Base-by-base conservation (phyloP, 2,329 filamentous ascomycete genomes). In the Colletotrichum eremochloae region DNA sequence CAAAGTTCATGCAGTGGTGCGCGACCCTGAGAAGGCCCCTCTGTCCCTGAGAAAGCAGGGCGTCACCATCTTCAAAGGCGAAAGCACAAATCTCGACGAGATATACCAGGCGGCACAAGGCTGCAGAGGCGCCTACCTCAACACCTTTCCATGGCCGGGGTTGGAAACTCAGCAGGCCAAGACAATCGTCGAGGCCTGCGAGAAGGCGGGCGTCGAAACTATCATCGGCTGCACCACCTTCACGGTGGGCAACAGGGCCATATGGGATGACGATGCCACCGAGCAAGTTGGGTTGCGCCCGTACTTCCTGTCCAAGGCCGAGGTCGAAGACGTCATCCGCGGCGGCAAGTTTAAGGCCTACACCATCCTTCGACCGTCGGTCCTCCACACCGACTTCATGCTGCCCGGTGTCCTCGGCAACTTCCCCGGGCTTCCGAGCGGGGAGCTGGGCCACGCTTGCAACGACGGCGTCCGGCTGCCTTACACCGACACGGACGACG, bases 301-400 rank as follows among this genome's bases (percentile, higher is more conserved):
- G 0, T 82, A 85, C 72, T 85, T 78, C 65, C 63, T 73, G 38
- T 83, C 81, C 60, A 85, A 85, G 75, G 75, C 79, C 1, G 71
- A 75, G 0, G 78, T 84, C 18, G 84, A 85, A 55, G 77, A 80
- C 0, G 67, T 72, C 1, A 79, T 82, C 1, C 79, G 78, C 11
- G 24, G 12, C 1, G 77, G 74, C n/a, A 76, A 75, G 7, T 80
- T 82, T 24, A 63, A 72, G 5, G 68, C 76, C 8, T 81, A 81
- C 74, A 82, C 80, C 0, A 80, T 82, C 58, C 74, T 82, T 15
- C 78, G 80, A 1, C 80, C 81, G 0, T 75, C 74, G 0, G 71
- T 80, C 36, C 76, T 81, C 11, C 76, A 79, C 50, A 57, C 75
- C 46, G 78, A 82, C 58, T 80, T 76, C 71, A 53, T 78, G 12